Conservation (phyloP, 192 early-diverging fungal species). For the Haplosporangium gracile region DNA sequence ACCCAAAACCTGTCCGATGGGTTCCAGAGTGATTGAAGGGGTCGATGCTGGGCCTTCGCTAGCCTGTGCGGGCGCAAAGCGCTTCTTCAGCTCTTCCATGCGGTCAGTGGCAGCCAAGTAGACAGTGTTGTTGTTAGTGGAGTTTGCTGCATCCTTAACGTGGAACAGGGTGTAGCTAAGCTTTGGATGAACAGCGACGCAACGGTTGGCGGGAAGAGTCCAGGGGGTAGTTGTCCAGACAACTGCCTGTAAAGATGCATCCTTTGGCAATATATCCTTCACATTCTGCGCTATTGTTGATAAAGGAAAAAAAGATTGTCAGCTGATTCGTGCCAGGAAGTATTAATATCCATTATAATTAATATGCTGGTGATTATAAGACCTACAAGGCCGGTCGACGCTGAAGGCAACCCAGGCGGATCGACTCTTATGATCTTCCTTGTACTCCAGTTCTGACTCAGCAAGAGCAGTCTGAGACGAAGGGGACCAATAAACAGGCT, state of each 20-base stretch:
- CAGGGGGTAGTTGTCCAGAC: conserved; percentile 90
- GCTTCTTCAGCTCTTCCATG: conserved; percentile 51
- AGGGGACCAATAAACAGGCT: conserved; percentile 89
- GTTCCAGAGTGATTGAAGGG: conserved; percentile 21
- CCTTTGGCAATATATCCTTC: conserved; percentile 16
- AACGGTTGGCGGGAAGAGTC: conserved; percentile 84
- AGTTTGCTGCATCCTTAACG: conserved; percentile 15
- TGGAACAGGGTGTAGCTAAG: conserved; percentile 70
- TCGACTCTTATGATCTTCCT: conserved; percentile 77
- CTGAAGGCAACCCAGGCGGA: conserved; percentile 80
- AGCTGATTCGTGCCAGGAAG: neutral
- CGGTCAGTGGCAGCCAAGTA: conserved; percentile 64
- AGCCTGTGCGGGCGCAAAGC: conserved; percentile 22
- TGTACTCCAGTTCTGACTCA: conserved; percentile 85
- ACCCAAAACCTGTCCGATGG: conserved; percentile 54
- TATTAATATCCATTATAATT: neutral
- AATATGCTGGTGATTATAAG: neutral
- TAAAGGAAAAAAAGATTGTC: neutral
- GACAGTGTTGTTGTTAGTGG: conserved; percentile 4
- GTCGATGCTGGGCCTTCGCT: conserved; percentile 8
- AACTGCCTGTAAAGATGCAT: conserved; percentile 56
- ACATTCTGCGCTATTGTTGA: conserved; percentile 14
- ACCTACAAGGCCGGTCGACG: conserved; percentile 61
- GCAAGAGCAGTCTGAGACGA: conserved; percentile 86
- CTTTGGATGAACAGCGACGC: conserved; percentile 76